Evolutionary conservation across 2,329 filamentous ascomycete species (phyloP).

Genomic region (Pseudodiploospora longispora): DNA sequence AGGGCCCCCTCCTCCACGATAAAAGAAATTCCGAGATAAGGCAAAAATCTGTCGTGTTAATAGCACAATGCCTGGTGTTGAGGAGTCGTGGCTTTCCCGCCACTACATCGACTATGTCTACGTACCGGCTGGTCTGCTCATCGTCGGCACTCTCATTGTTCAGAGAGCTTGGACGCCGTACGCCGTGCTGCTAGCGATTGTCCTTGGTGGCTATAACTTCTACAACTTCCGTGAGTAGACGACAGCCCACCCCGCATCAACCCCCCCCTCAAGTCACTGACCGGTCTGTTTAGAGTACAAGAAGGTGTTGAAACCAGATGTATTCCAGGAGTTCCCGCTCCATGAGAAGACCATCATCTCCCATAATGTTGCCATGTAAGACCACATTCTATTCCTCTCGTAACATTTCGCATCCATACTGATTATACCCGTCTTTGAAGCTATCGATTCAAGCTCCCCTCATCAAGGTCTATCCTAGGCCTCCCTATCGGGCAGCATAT

Average conservation of each 20-base stretch:
- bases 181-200: constrained; percentile 57
- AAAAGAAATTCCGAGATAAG: no score
- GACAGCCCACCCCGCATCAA: not conserved
- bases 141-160: constrained; percentile 67
- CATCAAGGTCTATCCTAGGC: constrained; percentile 72
- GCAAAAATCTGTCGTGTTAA: no score
- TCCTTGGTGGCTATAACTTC: constrained; percentile 64
- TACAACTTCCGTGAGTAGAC: constrained; percentile 56
- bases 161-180: constrained; percentile 72
- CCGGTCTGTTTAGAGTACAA: constrained; percentile 49
- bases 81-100: constrained; percentile 36
- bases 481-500: constrained; percentile 99
- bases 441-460: constrained; percentile 87
- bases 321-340: constrained; percentile 87
- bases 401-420: not conserved
- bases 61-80: constrained; percentile 17
- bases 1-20: no score
- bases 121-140: constrained; percentile 70
- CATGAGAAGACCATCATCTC: constrained; percentile 93
- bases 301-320: constrained; percentile 77
- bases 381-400: not conserved
- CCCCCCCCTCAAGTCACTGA: constrained; percentile 8
- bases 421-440: constrained; percentile 28
- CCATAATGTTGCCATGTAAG: constrained; percentile 91
- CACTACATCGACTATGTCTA: constrained; percentile 73